Base-by-base conservation (phyloP, 768 basidiomycete genomes). In the Boletus fagicola region DNA sequence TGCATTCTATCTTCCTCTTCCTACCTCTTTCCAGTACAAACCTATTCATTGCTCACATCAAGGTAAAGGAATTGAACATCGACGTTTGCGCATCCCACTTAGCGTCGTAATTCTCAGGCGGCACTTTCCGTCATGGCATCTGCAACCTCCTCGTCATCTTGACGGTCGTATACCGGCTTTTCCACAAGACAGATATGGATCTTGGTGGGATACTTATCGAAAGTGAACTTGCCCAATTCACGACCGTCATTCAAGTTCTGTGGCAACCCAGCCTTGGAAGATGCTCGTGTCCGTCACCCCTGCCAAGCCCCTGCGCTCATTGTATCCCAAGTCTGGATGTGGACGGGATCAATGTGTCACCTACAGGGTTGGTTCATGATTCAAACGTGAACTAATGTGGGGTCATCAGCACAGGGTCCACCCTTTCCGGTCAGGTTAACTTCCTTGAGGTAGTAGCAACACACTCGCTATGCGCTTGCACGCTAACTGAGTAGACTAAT, bases 101-200 rank as follows among this genome's bases (percentile, higher is more conserved):
- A 53, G 2, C 49, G 31, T 45, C 8, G 13, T 22, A 35, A 44
- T 51, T n/a, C 3, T 49, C 38, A 69, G 65, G 56, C 54, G 26
- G 66, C 64, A 28, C 45, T 68, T 47, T 59, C 66, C 8, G 31
- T 66, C 16, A 36, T 70, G n/a, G n/a, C 15, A 51, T 61, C 26
- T 62, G 58, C 31, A 67, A 68, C 42, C 51, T 72, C 26, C 62
- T 66, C 18, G 48, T 72, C 33, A 51, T 65, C 42, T 49, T 58
- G 48, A 58, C 53, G 15, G 62, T 65, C n/a, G 40, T 22, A 20
- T 64, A 63, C 38, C 56, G 49, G 36, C 4, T 58, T 35, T 63
- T 20, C 58, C 54, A 22, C 50, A 59, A 53, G 45, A 51, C 18
- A 4, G 56, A 63, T 11, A 38, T 28, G 20, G 53, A 56, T 22